Evolutionary conservation across 2,329 filamentous ascomycete genomes (phyloP), one percentile per base, ranked within the genome.

Genomic region (Xylariaceae sp.): DNA sequence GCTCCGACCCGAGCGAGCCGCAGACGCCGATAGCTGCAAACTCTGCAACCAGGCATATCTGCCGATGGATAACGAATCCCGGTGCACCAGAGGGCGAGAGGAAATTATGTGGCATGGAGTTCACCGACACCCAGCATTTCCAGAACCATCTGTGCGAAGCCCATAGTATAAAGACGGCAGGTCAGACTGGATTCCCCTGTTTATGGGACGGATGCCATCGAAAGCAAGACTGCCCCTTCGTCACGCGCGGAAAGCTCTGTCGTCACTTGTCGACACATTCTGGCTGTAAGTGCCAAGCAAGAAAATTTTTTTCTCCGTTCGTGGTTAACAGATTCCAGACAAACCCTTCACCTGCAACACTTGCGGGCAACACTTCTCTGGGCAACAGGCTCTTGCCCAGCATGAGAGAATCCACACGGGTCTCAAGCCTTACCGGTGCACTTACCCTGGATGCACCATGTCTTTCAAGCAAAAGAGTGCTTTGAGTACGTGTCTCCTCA

Each of bases 401-500:
- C 87, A 90, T 65, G 78, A 83, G 68, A 80, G 85, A 15, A 87
- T 82, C 1, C 87, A 90, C 67, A 86, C 85, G 0, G 83, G 85
- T 45, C 81, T 84, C 61, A 86, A 83, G 62, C 86, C 86, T 30
- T 86, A 84, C 73, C 73, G 78, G 47, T 89, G 87, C 68, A 69
- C 73, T 8, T 70, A 70, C 30, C 67, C 70, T 2, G 77, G 77
- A 42, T 87, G 85, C 64, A 73, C 71, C 18, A 85, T 84, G 68
- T 75, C 77, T 0, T 89, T 89, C 67, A 84, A 86, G 55, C 85
- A 88, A 62, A 85, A 88, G 64, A 87, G 84, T 63, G 85, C 86
- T 18, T 74, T 87, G 18, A 88, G 84, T 86, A 79, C 67, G 80
- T 75, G 37, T 51, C 51, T 17, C 47, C 11, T 35, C 11, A 15